A percentile compares a stretch with the other conserved stretches of the same genome.
These are phyloP conservation scores for Pseudonitzschia delicatissima DNA, from an alignment of 108 stramenopile genomes.

Conservation along the genomic window DNA sequence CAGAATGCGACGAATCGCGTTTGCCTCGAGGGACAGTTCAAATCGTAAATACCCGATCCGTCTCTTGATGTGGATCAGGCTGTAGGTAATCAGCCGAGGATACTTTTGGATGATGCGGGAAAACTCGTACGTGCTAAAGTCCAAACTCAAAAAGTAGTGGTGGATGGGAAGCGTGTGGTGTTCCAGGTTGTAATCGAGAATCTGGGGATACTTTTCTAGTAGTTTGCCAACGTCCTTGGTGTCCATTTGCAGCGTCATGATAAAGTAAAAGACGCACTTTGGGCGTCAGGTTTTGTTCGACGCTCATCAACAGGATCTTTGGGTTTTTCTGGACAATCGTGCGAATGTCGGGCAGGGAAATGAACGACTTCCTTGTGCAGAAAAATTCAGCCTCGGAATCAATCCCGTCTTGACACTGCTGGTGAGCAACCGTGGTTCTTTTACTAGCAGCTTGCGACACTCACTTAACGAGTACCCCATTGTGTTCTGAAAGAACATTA, in stretches of 20 bases:
- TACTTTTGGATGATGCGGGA: slow-evolving; percentile 56
- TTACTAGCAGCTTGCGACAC: slow-evolving; percentile 46
- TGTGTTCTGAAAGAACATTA: slow-evolving; percentile 56
- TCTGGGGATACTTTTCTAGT: slow-evolving; percentile 57
- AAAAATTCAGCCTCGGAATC: slow-evolving; percentile 57
- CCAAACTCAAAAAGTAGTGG: slow-evolving; percentile 57
- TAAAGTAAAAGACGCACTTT: slow-evolving; percentile 78
- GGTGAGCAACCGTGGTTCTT: slow-evolving; percentile 54
- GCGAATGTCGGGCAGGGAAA: slow-evolving; percentile 52
- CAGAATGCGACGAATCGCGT: slow-evolving; percentile 67
- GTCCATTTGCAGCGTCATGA: slow-evolving; percentile 62
- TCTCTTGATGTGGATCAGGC: slow-evolving; percentile 68
- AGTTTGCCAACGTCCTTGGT: slow-evolving; percentile 46
- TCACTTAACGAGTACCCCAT: slow-evolving; percentile 54
- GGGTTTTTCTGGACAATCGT: slow-evolving; percentile 60
- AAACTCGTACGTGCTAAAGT: slow-evolving; percentile 56
- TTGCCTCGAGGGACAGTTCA: slow-evolving; percentile 60
- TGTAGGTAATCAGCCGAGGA: slow-evolving; percentile 68
- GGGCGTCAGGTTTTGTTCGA: slow-evolving; percentile 66
- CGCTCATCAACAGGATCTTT: slow-evolving; percentile 54
- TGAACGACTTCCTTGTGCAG: slow-evolving; percentile 51
- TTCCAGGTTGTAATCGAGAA: slow-evolving; percentile 76
- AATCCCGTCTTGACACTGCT: slow-evolving; percentile 61
- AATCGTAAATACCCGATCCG: slow-evolving; percentile 64
- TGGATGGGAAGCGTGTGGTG: slow-evolving; percentile 69